Evolutionary conservation across 441 rosid species (phyloP).

Genomic region (Brassica balearica): DNA sequence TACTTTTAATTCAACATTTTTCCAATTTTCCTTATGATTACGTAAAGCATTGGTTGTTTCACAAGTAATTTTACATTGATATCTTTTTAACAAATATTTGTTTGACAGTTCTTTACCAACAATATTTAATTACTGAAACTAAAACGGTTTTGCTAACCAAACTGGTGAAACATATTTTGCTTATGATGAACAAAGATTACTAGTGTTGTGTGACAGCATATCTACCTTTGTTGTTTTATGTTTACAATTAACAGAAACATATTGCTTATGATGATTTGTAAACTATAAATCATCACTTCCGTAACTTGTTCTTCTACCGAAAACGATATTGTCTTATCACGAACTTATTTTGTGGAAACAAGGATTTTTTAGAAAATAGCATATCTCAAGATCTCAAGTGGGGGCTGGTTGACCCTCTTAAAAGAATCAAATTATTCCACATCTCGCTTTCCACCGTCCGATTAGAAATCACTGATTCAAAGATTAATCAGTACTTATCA

Average conservation of each 20-base stretch:
- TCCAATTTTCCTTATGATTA: not conserved
- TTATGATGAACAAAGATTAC: not conserved
- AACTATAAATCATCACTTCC: not conserved
- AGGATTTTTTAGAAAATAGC: not conserved
- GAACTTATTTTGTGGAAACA: slow-evolving; percentile 1
- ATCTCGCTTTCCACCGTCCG: slow-evolving; percentile 40
- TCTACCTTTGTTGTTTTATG: not conserved
- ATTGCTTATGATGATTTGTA: slow-evolving; percentile 6
- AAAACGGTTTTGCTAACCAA: not conserved
- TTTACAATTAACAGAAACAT: not conserved
- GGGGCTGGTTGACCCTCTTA: slow-evolving; percentile 33
- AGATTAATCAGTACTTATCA: slow-evolving; percentile 40
- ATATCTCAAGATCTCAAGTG: slow-evolving; percentile 35
- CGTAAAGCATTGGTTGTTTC: not conserved
- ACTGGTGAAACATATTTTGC: not conserved
- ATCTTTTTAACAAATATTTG: not conserved
- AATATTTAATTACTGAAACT: not conserved
- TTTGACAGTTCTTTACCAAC: not conserved
- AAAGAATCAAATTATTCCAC: slow-evolving; percentile 35
- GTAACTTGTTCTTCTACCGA: not conserved
- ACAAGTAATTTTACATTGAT: not conserved
- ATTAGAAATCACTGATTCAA: slow-evolving; percentile 39
- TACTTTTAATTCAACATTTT: slow-evolving; percentile 11
- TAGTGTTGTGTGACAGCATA: not conserved
- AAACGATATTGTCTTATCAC: not conserved